Conservation (phyloP, 495 filamentous ascomycete species). For the Talaromyces nanjingensis region DNA sequence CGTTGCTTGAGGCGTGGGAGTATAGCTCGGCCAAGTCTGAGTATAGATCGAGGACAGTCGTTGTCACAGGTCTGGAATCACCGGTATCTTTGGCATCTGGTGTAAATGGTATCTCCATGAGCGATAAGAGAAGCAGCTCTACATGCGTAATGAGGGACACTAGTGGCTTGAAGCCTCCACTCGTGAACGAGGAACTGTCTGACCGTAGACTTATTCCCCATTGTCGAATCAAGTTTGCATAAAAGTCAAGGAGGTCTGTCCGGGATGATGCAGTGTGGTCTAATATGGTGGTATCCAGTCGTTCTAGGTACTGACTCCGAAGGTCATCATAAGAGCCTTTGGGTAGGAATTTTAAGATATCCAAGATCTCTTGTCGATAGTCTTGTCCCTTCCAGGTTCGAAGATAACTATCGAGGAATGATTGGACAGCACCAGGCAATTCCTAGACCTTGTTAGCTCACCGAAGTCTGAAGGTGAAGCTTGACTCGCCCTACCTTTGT, state of each 20-base stretch:
- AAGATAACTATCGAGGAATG: slow-evolving; percentile 58
- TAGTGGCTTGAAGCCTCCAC: slow-evolving; percentile 32
- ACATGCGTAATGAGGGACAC: slow-evolving; percentile 48
- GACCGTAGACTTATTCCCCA: slow-evolving; percentile 51
- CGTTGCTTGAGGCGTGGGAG: slow-evolving; percentile 42
- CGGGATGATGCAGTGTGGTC: slow-evolving; percentile 42
- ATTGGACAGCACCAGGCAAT: slow-evolving; percentile 52
- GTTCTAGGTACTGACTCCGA: slow-evolving; percentile 37
- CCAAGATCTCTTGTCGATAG: slow-evolving; percentile 53
- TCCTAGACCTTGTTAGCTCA: slow-evolving; percentile 37
- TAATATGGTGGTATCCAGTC: slow-evolving; percentile 53
- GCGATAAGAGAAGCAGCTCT: slow-evolving; percentile 55
- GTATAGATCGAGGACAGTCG: slow-evolving; percentile 62
- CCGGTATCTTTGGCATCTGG: slow-evolving; percentile 12
- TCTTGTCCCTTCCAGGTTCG: slow-evolving; percentile 60
- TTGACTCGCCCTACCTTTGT: slow-evolving; percentile 49
- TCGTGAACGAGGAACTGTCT: slow-evolving; percentile 13
- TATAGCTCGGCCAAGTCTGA: slow-evolving; percentile 49
- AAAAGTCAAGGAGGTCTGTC: slow-evolving; percentile 57
- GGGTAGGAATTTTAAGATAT: slow-evolving; percentile 57
- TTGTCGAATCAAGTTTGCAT: slow-evolving; percentile 59
- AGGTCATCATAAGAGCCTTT: slow-evolving; percentile 51
- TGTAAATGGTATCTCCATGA: slow-evolving; percentile 42
- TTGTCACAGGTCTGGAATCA: slow-evolving; percentile 18
- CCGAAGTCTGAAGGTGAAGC: not conserved